These are phyloP conservation scores for Pseudocercospora fuligena DNA, from an alignment of 2,329 filamentous ascomycete genomes.

Conservation along the genomic window DNA sequence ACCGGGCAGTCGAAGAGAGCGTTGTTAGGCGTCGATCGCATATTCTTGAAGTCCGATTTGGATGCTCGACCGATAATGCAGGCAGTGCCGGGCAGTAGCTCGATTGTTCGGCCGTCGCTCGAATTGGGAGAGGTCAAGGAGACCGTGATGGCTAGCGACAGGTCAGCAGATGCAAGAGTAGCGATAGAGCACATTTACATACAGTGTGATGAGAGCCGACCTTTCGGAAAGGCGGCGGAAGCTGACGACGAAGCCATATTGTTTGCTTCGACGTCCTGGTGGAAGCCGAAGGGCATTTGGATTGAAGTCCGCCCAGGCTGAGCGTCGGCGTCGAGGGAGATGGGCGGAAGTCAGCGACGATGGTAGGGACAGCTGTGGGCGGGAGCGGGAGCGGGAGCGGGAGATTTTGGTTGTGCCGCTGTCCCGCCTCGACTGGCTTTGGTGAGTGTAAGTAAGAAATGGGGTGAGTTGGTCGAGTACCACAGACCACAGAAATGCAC, in stretches of 20 bases:
- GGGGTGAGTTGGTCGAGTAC: background rate
- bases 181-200: background rate
- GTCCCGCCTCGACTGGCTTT: background rate
- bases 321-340: background rate
- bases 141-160: slow-evolving; percentile 28
- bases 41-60: slow-evolving; percentile 43
- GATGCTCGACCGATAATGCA: slow-evolving; percentile 52
- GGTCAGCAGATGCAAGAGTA: slow-evolving; percentile 10
- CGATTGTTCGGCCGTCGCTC: slow-evolving; percentile 28
- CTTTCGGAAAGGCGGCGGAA: background rate
- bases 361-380: background rate
- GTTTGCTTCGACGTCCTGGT: slow-evolving; percentile 12
- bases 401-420: too few species aligned
- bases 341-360: background rate
- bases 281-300: slow-evolving; percentile 7
- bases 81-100: slow-evolving; percentile 24
- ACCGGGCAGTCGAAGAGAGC: slow-evolving; percentile 44
- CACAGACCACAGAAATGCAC: background rate
- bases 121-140: slow-evolving; percentile 24
- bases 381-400: too few species aligned
- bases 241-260: slow-evolving; percentile 13
- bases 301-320: background rate
- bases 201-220: background rate
- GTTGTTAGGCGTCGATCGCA: slow-evolving; percentile 35
- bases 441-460: background rate